Percentiles rank a stretch among this genome's conserved stretches.
phyloP scores from a whole-genome alignment of 441 rosid species.

The Bruguiera hainesii region DNA sequence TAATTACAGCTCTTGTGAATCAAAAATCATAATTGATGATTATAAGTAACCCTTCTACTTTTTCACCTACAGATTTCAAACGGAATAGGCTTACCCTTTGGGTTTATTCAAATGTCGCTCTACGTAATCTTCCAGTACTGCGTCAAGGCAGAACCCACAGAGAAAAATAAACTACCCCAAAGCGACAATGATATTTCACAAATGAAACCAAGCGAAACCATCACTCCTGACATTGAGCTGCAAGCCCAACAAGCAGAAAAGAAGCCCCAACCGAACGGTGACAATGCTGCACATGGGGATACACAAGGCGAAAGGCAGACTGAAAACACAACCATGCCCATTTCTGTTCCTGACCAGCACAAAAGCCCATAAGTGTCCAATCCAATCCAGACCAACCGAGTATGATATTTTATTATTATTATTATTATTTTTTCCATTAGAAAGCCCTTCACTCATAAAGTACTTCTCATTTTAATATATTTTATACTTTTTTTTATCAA shows the following conservation, averaged over 20 bases:
- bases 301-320: background rate
- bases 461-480: too few relatives aligned
- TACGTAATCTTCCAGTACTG: conserved; percentile 49
- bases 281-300: conserved; percentile 9
- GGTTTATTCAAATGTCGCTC: conserved; percentile 69
- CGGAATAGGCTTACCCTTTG: conserved; percentile 57
- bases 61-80: conserved; percentile 59
- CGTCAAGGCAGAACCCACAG: conserved; percentile 14
- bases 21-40: too few relatives aligned
- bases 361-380: too few relatives aligned
- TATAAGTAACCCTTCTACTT: background rate
- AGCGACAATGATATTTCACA: conserved; percentile 34
- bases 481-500: too few relatives aligned
- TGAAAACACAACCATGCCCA: too few relatives aligned
- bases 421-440: too few relatives aligned
- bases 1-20: too few relatives aligned
- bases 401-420: too few relatives aligned
- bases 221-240: conserved; percentile 10
- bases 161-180: conserved; percentile 14
- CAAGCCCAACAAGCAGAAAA: conserved; percentile 11
- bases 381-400: too few relatives aligned
- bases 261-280: conserved; percentile 17
- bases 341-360: too few relatives aligned
- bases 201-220: conserved; percentile 12
- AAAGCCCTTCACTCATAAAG: too few relatives aligned